Evolutionary conservation across 768 basidiomycete species (phyloP).

Genomic region (Suillus placidus): DNA sequence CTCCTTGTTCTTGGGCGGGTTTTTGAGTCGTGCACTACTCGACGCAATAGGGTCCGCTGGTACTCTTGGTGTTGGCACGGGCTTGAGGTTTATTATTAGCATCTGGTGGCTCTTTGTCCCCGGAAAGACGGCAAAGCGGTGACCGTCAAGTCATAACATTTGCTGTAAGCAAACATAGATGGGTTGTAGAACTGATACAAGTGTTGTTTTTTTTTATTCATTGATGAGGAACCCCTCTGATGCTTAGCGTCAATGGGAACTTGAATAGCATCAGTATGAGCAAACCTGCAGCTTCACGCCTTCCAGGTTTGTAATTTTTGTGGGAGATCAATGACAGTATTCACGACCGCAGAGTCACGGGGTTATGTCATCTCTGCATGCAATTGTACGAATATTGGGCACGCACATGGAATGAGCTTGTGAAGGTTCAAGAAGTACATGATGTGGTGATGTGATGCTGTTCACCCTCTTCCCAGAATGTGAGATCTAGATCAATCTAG

Average conservation of each 20-base stretch:
- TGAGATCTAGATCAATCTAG: neutral
- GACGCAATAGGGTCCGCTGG: conserved; percentile 57
- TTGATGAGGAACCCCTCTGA: neutral
- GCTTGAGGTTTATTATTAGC: conserved; percentile 61
- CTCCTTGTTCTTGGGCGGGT: conserved; percentile 71
- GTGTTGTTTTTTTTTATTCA: neutral
- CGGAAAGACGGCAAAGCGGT: conserved; percentile 1
- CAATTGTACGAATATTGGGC: neutral
- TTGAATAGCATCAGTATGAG: neutral
- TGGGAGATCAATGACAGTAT: neutral
- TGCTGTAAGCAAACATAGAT: conserved; percentile 8
- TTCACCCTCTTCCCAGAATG: neutral
- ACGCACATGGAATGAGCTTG: neutral
- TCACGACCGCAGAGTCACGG: neutral
- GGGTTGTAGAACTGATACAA: neutral
- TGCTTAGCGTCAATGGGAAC: too few relatives aligned
- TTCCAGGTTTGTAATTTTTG: neutral
- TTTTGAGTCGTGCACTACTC: conserved; percentile 60
- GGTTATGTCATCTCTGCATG: neutral
- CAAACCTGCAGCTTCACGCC: neutral
- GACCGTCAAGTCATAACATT: neutral
- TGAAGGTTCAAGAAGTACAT: conserved; percentile 4
- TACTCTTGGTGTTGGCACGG: conserved; percentile 63
- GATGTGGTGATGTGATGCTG: neutral
- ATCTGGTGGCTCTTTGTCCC: conserved; percentile 67